Evolutionary conservation across 2,329 filamentous ascomycete genomes (phyloP), one percentile per base, ranked within the genome.

Genomic region (Hysterium pulicare): DNA sequence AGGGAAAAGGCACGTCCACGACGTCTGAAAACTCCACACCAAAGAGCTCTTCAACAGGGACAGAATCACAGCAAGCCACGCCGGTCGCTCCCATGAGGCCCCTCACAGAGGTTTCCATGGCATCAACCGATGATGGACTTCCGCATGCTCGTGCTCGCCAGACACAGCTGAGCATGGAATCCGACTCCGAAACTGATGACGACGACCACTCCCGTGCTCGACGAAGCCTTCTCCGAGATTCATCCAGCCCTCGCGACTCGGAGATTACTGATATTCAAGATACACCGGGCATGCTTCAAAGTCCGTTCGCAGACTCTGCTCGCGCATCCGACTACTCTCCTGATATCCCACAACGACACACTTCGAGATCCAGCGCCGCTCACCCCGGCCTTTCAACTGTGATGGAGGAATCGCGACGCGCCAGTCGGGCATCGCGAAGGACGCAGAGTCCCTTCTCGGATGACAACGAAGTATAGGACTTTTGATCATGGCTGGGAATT

Each of bases 401-500:
- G n/a, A 67, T 69, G 6, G 72, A 75, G 45, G 71, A 74, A 48
- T 66, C 65, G 1, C 65, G 61, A 48, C 60, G 68, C 22, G 68
- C 67, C 36, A 69, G 60, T 38, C 53, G 51, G 33, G 53, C 59
- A 6, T 60, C 58, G 2, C 55, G 54, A 44, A 51, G 63, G 34
- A 58, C 59, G 13, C 55, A 60, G 34, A 63, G 59, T 33, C 63
- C 63, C 2, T 67, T 67, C 42, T 54, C 58, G 3, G 63, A 67
- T 44, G 57, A 51, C 41, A 57, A 65, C 48, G 40, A 37, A 28
- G 26, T 39, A 16, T 20, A 11, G 34, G 21, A 45, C 38, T 33
- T 28, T 28, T 8, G 24, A n/a, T n/a, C n/a, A n/a, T n/a, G n/a
- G n/a, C n/a, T n/a, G 24, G 24, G 13, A 8, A 28, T 28, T 13